Conservation (phyloP, 768 basidiomycete species). For the Suillus americanus region DNA sequence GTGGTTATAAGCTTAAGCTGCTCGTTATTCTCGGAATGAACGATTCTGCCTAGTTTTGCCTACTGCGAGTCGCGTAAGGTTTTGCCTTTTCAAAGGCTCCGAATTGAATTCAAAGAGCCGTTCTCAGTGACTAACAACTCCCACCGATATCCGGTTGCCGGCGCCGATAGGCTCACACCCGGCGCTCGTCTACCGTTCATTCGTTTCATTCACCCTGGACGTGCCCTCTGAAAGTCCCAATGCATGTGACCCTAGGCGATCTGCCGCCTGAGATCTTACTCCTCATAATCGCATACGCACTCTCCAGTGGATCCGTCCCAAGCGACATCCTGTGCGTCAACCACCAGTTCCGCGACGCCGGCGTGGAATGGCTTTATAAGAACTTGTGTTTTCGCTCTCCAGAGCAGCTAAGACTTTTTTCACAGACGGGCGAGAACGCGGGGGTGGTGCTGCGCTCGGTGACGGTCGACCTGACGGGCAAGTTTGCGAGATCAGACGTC, state of each 20-base stretch:
- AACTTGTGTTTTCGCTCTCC: conserved; percentile 25
- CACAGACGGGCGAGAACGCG: conserved; percentile 4
- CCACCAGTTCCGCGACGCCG: conserved; percentile 20
- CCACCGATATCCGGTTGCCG: not conserved
- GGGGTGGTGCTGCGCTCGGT: conserved; percentile 29
- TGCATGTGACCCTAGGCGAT: conserved; percentile 11
- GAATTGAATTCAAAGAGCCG: not conserved
- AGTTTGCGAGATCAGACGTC: conserved; percentile 24
- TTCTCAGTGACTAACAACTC: not conserved
- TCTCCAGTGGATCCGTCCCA: conserved; percentile 17
- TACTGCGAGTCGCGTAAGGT: not conserved
- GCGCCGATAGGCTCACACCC: not conserved
- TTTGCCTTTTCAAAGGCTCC: conserved; percentile 1
- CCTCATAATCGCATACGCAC: conserved; percentile 15
- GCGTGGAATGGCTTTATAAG: conserved; percentile 22
- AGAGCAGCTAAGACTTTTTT: conserved; percentile 22
- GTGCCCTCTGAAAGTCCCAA: not conserved
- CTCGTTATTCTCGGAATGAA: not conserved
- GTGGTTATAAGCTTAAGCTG: not conserved
- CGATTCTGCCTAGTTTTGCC: not conserved
- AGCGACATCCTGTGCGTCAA: conserved; percentile 23
- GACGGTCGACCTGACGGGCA: conserved; percentile 30
- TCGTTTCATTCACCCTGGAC: not conserved
- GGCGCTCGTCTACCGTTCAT: not conserved
- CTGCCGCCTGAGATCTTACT: conserved; percentile 25